Conservation (phyloP, 2,329 filamentous ascomycete species). For the Trichoderma sp. region DNA sequence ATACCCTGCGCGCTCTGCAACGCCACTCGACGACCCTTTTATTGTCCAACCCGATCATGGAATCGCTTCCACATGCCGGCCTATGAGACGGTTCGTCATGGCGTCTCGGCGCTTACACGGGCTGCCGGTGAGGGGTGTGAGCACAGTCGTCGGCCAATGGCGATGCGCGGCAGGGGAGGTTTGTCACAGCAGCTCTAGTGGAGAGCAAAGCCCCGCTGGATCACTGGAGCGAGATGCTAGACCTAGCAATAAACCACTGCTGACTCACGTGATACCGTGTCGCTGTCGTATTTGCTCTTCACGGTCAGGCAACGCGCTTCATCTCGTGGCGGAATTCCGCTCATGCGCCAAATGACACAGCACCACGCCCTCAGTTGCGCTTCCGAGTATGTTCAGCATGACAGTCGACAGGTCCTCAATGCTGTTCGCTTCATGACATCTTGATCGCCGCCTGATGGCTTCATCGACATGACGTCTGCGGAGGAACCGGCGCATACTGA, state of each 20-base stretch:
- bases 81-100: neutral
- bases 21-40: constrained; percentile 11
- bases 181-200: constrained; percentile 11
- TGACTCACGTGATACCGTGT: constrained; percentile 27
- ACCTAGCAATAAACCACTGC: neutral
- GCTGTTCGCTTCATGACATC: neutral
- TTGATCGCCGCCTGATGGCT: constrained; percentile 8
- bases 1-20: neutral
- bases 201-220: neutral
- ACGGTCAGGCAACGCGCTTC: neutral
- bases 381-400: neutral
- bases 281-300: constrained; percentile 11
- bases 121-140: constrained; percentile 25
- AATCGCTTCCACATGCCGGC: constrained; percentile 10
- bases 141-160: constrained; percentile 25
- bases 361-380: neutral
- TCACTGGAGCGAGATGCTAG: neutral
- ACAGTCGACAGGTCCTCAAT: neutral
- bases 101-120: constrained; percentile 28
- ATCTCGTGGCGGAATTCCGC: constrained; percentile 14
- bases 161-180: constrained; percentile 8
- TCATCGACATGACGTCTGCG: constrained; percentile 24
- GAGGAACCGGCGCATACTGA: constrained; percentile 17
- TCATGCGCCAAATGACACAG: neutral
- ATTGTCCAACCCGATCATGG: constrained; percentile 9